These are phyloP conservation scores for Aspergillus intermedius DNA, from an alignment of 2,329 filamentous ascomycete species.

Conservation along the genomic window DNA sequence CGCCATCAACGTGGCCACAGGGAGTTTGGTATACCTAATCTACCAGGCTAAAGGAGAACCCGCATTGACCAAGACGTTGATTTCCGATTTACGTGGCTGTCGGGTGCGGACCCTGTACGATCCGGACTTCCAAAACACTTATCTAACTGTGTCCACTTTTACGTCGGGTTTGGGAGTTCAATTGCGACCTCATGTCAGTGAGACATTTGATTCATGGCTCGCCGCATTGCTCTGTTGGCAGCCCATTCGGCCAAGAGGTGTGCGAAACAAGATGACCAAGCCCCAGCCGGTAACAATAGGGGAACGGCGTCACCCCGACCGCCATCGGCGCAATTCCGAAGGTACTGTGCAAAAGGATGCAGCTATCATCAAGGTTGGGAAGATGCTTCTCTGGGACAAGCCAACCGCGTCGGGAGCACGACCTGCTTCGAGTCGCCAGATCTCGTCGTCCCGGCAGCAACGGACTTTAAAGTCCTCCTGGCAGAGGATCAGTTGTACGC, in stretches of 20 bases:
- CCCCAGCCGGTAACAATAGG: conserved; percentile 40
- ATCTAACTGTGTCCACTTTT: conserved; percentile 44
- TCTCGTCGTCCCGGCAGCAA: conserved; percentile 51
- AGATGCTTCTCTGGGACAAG: conserved; percentile 86
- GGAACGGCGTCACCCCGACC: conserved; percentile 37
- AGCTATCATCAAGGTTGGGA: conserved; percentile 91
- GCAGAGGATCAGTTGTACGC: conserved; percentile 83
- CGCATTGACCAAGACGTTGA: conserved; percentile 42
- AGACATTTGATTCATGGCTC: conserved; percentile 48
- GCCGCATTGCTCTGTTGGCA: conserved; percentile 48
- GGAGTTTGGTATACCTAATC: conserved; percentile 46
- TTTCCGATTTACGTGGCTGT: conserved; percentile 45
- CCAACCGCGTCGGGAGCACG: conserved; percentile 42
- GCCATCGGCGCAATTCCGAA: conserved; percentile 39
- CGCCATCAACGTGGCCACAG: conserved; percentile 46
- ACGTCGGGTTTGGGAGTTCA: conserved; percentile 44
- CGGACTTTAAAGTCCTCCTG: conserved; percentile 60
- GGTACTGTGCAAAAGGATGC: conserved; percentile 57
- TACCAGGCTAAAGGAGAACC: conserved; percentile 47
- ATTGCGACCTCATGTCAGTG: conserved; percentile 43
- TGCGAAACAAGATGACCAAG: conserved; percentile 46
- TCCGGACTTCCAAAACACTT: conserved; percentile 38
- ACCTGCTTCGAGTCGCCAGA: conserved; percentile 34
- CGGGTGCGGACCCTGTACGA: conserved; percentile 45
- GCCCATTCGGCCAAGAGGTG: conserved; percentile 44